Percentiles rank a stretch among this genome's conserved stretches.
These are phyloP conservation scores for Penicillium paneum DNA, from an alignment of 2,329 filamentous ascomycete species.

Conservation along the genomic window DNA sequence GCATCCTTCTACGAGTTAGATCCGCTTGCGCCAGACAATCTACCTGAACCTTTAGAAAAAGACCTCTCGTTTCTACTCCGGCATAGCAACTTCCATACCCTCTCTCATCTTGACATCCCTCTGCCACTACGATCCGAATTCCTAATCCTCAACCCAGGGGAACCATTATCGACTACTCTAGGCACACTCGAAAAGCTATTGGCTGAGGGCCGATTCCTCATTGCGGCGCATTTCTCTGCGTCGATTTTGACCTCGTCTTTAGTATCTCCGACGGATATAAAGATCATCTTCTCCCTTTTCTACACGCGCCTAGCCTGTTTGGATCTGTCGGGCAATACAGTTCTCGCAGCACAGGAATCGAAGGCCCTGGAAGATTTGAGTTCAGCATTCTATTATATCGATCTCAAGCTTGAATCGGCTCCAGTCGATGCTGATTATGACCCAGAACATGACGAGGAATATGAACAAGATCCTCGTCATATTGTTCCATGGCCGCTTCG, in stretches of 20 bases:
- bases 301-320: slow-evolving; percentile 80
- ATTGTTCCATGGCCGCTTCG: slow-evolving; percentile 86
- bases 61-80: slow-evolving; percentile 79
- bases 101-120: slow-evolving; percentile 62
- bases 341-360: slow-evolving; percentile 65
- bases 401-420: slow-evolving; percentile 25
- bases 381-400: slow-evolving; percentile 53
- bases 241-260: slow-evolving; percentile 43
- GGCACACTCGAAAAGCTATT: slow-evolving; percentile 62
- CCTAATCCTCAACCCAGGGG: slow-evolving; percentile 60
- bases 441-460: slow-evolving; percentile 61
- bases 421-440: slow-evolving; percentile 54
- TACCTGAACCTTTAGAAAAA: slow-evolving; percentile 50
- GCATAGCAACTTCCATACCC: slow-evolving; percentile 76
- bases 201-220: slow-evolving; percentile 71
- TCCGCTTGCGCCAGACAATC: slow-evolving; percentile 31
- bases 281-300: slow-evolving; percentile 69
- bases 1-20: slow-evolving; percentile 37
- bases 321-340: slow-evolving; percentile 69
- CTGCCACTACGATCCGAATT: slow-evolving; percentile 66
- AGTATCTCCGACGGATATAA: slow-evolving; percentile 51
- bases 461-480: slow-evolving; percentile 63
- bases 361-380: slow-evolving; percentile 61
- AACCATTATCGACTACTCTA: slow-evolving; percentile 47
- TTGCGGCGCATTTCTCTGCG: slow-evolving; percentile 59